Conservation (phyloP, 306 rosid genomes). For the Quercus variabilis region DNA sequence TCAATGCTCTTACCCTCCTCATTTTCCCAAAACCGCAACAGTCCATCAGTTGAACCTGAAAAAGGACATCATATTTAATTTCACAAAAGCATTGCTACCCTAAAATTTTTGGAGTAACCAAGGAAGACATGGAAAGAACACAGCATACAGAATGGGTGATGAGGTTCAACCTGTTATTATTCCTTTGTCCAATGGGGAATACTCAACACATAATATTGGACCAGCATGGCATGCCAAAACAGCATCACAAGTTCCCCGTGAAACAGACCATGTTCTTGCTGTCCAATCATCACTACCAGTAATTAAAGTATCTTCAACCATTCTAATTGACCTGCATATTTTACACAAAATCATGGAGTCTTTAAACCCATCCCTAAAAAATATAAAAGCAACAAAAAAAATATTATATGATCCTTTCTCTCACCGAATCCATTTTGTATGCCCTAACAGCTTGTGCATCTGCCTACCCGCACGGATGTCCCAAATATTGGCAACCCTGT, state of each 20-base stretch:
- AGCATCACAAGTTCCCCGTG: constrained; percentile 96
- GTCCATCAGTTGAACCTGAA: constrained; percentile 95
- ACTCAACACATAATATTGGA: constrained; percentile 83
- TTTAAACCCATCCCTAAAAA: constrained; percentile 4
- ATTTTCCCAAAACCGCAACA: constrained; percentile 94
- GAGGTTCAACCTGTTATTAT: constrained; percentile 63
- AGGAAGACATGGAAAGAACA: neutral
- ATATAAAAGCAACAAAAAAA: constrained; percentile 9
- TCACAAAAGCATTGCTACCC: neutral
- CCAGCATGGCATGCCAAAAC: constrained; percentile 99
- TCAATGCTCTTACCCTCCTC: constrained; percentile 67
- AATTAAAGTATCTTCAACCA: constrained; percentile 88
- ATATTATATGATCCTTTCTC: constrained; percentile 10
- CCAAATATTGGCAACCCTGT: constrained; percentile 89
- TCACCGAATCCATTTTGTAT: constrained; percentile 92
- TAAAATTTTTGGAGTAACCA: neutral
- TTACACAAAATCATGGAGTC: constrained; percentile 10
- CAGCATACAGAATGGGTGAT: constrained; percentile 12
- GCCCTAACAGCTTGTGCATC: constrained; percentile 96
- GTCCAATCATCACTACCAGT: constrained; percentile 99
- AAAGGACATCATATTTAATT: constrained; percentile 27
- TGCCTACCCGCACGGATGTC: constrained; percentile 89
- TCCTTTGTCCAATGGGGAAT: constrained; percentile 89
- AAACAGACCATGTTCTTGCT: constrained; percentile 90
- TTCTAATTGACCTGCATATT: constrained; percentile 83